Percentiles rank a stretch among this genome's conserved stretches.
These are phyloP conservation scores for Pythium periplocum DNA, from an alignment of 352 stramenopile genomes.

Conservation along the genomic window DNA sequence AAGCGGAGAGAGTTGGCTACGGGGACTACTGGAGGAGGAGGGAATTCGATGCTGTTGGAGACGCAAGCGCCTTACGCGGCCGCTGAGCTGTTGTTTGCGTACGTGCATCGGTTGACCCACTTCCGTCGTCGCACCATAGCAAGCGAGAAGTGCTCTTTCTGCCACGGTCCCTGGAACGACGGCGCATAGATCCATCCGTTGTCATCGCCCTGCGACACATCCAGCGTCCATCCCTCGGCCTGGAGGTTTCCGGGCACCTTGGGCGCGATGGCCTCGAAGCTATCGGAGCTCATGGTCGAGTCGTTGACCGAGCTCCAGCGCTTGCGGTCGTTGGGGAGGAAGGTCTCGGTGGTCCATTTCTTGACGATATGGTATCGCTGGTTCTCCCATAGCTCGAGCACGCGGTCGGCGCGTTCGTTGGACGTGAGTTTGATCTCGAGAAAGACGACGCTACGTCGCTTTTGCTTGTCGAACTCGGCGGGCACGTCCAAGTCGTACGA, in stretches of 20 bases:
- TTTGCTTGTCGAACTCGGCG: conserved; percentile 45
- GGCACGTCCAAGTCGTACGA: conserved; percentile 65
- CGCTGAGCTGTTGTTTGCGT: conserved; percentile 7
- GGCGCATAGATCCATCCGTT: conserved; percentile 83
- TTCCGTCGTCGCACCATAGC: conserved; percentile 75
- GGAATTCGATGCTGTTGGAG: no score
- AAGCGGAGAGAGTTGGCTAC: no score
- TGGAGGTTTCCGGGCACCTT: conserved; percentile 46
- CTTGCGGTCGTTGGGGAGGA: conserved; percentile 56
- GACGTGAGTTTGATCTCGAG: conserved; percentile 70
- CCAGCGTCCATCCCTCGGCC: conserved; percentile 69
- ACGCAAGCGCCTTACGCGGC: conserved; percentile 1
- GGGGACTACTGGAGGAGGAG: no score
- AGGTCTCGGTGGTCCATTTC: conserved; percentile 64
- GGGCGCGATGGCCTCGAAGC: conserved; percentile 64
- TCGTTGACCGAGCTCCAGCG: conserved; percentile 66
- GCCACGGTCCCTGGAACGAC: conserved; percentile 72
- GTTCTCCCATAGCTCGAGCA: conserved; percentile 83
- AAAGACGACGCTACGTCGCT: conserved; percentile 65
- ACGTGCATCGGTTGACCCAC: conserved; percentile 73
- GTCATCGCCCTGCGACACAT: conserved; percentile 72
- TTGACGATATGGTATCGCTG: conserved; percentile 74
- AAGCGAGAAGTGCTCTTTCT: conserved; percentile 67
- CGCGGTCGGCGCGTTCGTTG: conserved; percentile 46
- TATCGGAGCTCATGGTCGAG: conserved; percentile 49